Percentiles rank a stretch among this genome's conserved stretches.
Evolutionary conservation across 2,329 filamentous ascomycete genomes (phyloP).

Genomic region (Pseudopyrenochaeta lycopersici): DNA sequence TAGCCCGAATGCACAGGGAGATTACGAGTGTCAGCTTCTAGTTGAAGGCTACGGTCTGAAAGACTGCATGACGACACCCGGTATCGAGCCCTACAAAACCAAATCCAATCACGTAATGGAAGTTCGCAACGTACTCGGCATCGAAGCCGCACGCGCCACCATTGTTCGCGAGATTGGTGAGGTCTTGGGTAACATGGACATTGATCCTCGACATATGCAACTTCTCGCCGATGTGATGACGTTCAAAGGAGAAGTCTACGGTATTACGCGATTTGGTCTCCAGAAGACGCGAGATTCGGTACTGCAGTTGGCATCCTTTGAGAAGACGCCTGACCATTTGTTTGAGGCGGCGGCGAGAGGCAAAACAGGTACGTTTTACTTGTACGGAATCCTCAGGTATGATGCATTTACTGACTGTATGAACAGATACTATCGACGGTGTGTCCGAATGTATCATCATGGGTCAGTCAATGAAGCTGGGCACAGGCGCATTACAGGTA

Average conservation of each 20-base stretch:
- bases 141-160: slow-evolving; percentile 89
- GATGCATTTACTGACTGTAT: background rate
- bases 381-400: background rate
- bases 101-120: slow-evolving; percentile 92
- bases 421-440: slow-evolving; percentile 83
- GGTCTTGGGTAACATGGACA: slow-evolving; percentile 94
- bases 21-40: slow-evolving; percentile 64
- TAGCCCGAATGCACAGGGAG: slow-evolving; percentile 71
- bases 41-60: slow-evolving; percentile 95
- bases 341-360: slow-evolving; percentile 94
- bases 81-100: slow-evolving; percentile 79
- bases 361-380: slow-evolving; percentile 65
- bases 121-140: slow-evolving; percentile 84
- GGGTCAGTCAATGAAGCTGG: slow-evolving; percentile 91
- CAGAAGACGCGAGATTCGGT: slow-evolving; percentile 97
- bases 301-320: slow-evolving; percentile 92
- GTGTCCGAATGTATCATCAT: slow-evolving; percentile 98
- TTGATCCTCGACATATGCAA: slow-evolving; percentile 98
- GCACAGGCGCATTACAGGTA: slow-evolving; percentile 91
- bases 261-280: slow-evolving; percentile 94
- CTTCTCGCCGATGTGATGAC: slow-evolving; percentile 98
- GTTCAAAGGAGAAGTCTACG: slow-evolving; percentile 95
- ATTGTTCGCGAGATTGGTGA: slow-evolving; percentile 87
- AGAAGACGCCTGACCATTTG: slow-evolving; percentile 97
- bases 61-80: slow-evolving; percentile 91